These are phyloP conservation scores for Penstemon newberryi DNA, from an alignment of 257 asterid species.

Conservation along the genomic window DNA sequence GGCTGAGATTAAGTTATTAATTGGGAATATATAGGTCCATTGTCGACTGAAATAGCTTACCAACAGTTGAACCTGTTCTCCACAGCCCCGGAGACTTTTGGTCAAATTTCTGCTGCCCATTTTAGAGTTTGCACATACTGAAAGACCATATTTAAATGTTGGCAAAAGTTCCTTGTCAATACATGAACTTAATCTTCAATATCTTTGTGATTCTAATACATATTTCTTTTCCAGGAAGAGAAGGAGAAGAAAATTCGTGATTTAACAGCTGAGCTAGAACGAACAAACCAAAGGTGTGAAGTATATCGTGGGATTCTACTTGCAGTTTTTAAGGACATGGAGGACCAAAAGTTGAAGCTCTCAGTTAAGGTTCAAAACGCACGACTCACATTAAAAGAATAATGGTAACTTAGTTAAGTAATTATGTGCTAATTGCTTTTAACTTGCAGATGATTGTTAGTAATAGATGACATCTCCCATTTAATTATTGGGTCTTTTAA, in stretches of 20 bases:
- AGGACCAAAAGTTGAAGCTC: slow-evolving; percentile 89
- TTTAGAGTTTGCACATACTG: background rate
- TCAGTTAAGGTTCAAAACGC: slow-evolving; percentile 92
- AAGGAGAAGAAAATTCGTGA: slow-evolving; percentile 71
- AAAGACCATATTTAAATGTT: background rate
- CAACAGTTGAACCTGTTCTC: background rate
- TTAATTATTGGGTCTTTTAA: no score
- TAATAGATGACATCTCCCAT: no score
- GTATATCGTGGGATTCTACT: slow-evolving; percentile 77
- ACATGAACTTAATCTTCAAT: background rate
- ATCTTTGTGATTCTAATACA: slow-evolving; percentile 5
- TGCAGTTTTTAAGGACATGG: slow-evolving; percentile 78
- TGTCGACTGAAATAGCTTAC: background rate
- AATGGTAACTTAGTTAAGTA: slow-evolving; percentile 11
- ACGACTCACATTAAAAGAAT: slow-evolving; percentile 78
- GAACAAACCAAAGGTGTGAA: slow-evolving; percentile 59
- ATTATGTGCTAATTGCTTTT: background rate
- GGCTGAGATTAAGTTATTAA: background rate
- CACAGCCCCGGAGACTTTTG: background rate
- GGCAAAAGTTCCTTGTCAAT: background rate
- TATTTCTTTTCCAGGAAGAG: slow-evolving; percentile 58
- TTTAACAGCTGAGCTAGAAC: slow-evolving; percentile 54
- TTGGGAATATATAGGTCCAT: background rate
- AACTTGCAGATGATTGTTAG: no score
- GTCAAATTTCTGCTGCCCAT: background rate